Evolutionary conservation across 805 yeast genomes (phyloP).

Genomic region (Monosporozyma aerobia): DNA sequence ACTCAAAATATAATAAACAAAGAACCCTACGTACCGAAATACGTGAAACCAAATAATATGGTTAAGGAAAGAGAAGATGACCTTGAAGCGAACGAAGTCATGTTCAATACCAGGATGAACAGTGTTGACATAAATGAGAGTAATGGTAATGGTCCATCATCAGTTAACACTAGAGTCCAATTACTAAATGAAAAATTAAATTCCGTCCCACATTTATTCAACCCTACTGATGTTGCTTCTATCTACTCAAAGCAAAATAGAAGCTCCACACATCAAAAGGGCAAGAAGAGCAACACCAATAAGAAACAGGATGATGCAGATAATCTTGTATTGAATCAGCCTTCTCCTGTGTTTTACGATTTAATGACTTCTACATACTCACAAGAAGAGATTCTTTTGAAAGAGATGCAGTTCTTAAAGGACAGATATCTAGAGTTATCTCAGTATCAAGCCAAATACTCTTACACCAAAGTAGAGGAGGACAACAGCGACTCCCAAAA

Average conservation of each 20-base stretch:
- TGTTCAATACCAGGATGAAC: neutral
- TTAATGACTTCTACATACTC: constrained; percentile 11
- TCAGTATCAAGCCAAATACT: neutral
- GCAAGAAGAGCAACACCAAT: neutral
- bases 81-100: neutral
- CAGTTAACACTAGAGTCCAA: constrained; percentile 10
- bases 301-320: neutral
- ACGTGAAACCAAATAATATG: neutral
- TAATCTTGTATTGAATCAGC: neutral
- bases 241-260: neutral
- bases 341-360: constrained; percentile 7
- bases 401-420: constrained; percentile 16
- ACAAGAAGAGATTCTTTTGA: constrained; percentile 14
- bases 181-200: constrained; percentile 7
- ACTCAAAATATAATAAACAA: neutral
- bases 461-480: neutral
- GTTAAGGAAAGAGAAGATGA: neutral
- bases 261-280: neutral
- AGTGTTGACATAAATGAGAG: neutral
- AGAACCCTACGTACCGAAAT: neutral
- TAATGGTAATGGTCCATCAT: constrained; percentile 8
- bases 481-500: neutral
- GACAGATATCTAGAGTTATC: constrained; percentile 10
- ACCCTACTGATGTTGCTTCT: neutral
- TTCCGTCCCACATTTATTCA: neutral